A percentile compares a stretch with the other conserved stretches of the same genome.
Conservation (phyloP, 2,329 filamentous ascomycete genomes). For the Tolypocladium cylindrosporum region DNA sequence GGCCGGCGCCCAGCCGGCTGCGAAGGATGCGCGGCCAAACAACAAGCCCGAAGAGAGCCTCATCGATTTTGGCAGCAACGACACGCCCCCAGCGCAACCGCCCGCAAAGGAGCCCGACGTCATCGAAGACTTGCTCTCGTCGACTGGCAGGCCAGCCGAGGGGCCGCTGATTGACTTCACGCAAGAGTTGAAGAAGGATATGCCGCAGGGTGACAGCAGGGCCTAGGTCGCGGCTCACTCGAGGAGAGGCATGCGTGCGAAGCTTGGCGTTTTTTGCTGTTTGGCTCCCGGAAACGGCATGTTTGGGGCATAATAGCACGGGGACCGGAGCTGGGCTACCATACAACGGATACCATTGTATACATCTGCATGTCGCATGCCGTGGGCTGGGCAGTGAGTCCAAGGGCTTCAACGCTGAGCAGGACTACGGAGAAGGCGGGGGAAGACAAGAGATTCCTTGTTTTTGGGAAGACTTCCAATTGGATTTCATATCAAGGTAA, state of each 20-base stretch:
- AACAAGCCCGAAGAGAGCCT: slow-evolving; percentile 27
- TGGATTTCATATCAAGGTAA: slow-evolving; percentile 3
- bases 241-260: not conserved
- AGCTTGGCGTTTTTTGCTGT: slow-evolving; percentile 2
- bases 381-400: not conserved
- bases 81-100: slow-evolving; percentile 1
- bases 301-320: not conserved
- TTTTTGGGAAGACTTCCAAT: slow-evolving; percentile 1
- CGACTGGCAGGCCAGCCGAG: slow-evolving; percentile 35
- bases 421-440: not conserved
- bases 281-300: not conserved
- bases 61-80: slow-evolving; percentile 44
- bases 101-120: slow-evolving; percentile 17
- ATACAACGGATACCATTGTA: not conserved
- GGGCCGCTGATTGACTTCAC: slow-evolving; percentile 48
- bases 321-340: not conserved
- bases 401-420: slow-evolving; percentile 4
- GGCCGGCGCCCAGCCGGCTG: slow-evolving; percentile 3
- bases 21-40: not conserved
- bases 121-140: slow-evolving; percentile 32
- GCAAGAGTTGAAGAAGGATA: slow-evolving; percentile 38
- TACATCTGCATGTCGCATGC: not conserved
- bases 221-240: not conserved
- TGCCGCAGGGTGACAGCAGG: slow-evolving; percentile 23
- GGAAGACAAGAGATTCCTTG: not conserved